A percentile compares a stretch with the other conserved stretches of the same genome.
phyloP scores from a whole-genome alignment of 2,329 filamentous ascomycete genomes.

The Xylariaceae sp. region DNA sequence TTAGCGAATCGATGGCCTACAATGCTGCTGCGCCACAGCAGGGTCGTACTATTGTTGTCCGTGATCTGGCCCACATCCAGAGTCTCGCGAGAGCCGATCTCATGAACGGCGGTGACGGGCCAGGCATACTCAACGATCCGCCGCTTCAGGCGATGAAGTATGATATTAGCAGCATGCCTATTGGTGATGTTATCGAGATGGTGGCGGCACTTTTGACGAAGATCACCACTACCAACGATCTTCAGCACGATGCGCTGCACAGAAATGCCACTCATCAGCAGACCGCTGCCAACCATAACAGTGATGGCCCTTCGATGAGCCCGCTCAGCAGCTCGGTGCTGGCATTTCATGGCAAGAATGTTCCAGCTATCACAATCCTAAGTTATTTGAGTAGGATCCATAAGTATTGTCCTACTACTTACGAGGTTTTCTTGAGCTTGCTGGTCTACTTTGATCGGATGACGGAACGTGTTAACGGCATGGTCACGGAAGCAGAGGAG shows the following conservation, averaged over 20 bases:
- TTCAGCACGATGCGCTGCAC: constrained; percentile 87
- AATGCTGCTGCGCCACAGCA: constrained; percentile 36
- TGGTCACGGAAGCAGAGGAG: constrained; percentile 64
- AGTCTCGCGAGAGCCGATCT: constrained; percentile 77
- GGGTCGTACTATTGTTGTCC: constrained; percentile 66
- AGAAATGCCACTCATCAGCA: constrained; percentile 58
- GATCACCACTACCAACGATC: constrained; percentile 93
- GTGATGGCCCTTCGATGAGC: constrained; percentile 52
- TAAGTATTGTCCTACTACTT: constrained; percentile 97
- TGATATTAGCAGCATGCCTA: constrained; percentile 96
- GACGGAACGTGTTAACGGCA: constrained; percentile 89
- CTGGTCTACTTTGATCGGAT: constrained; percentile 98
- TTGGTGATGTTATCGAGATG: constrained; percentile 97
- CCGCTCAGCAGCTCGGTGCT: constrained; percentile 64
- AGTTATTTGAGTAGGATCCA: constrained; percentile 95
- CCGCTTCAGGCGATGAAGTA: constrained; percentile 61
- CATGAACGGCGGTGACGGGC: constrained; percentile 45
- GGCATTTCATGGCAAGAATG: constrained; percentile 96
- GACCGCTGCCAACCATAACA: constrained; percentile 43
- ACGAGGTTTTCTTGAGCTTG: constrained; percentile 92
- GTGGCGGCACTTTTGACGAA: constrained; percentile 93
- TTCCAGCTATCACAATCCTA: constrained; percentile 92
- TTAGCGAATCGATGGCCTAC: constrained; percentile 28
- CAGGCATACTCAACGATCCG: constrained; percentile 47
- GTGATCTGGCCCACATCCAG: constrained; percentile 86